Base-by-base conservation (phyloP, 1,284 basidiomycete genomes). In the Cutaneotrichosporon sp. region DNA sequence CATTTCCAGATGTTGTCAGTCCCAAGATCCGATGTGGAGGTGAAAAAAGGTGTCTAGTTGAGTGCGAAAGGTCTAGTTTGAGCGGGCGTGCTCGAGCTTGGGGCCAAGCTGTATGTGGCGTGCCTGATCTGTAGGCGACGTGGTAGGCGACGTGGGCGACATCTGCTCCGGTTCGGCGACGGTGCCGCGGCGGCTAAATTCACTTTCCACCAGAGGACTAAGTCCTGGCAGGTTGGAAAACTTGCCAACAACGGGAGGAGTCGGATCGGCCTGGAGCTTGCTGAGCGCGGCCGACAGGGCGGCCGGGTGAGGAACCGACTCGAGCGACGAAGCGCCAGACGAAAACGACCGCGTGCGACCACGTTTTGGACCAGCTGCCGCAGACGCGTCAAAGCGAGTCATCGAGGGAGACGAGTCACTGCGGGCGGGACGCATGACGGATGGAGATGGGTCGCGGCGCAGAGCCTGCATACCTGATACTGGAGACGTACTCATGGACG, bases 391-490 rank as follows among this genome's bases (percentile, higher is more conserved):
- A n/a, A 50, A 21, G 18, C 52, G 49, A 18, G 49, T 14, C 22
- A 30, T 30, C 14, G 46, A 47, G 18, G 46, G 47, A 2, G 34
- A 42, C 38, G 30, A 47, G 26, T 55, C 49, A 11, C 49, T 14
- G 18, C 59, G 50, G 36, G 36, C 21, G 32, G 34, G 56, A 11
- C 56, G 56, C 22, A 46, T 31, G 56, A 58, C 13, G 2, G 50
- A 18, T 13, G 58, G 50, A 4, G 51, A 42, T 30, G 60, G 34
- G 52, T 61, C 60, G 42, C 60, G 53, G 42, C 52, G 59, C 16
- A 16, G 22, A 2, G 59, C 49, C 14, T 30, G 34, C 47, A 9
- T 10, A n/a, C 10, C 22, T 8, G 47, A 22, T 9, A n/a, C 7
- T 14, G 51, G 51, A 8, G 51, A 53, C 18, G n/a, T 34, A 8